phyloP scores from a whole-genome alignment of 176 grass and related monocot genomes.

The Panicum miliaceum region DNA sequence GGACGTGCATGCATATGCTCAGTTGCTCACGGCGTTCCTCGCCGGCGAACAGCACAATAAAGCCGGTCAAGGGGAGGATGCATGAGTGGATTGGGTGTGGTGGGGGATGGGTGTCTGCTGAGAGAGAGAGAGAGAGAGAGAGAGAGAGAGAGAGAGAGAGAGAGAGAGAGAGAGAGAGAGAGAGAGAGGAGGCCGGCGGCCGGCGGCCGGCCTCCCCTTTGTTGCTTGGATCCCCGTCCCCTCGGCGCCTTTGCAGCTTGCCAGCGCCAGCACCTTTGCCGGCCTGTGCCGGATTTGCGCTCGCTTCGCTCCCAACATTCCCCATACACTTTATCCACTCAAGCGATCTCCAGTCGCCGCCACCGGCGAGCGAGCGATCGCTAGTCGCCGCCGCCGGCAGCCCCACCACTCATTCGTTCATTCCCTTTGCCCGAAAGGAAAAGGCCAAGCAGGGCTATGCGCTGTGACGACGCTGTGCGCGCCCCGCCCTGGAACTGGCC shows the following conservation, averaged over 20 bases:
- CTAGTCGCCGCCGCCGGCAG: not conserved
- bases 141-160: slow-evolving; percentile 30
- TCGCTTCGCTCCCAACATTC: slow-evolving; percentile 38
- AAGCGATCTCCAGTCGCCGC: no score
- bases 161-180: slow-evolving; percentile 16
- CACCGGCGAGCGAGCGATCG: not conserved
- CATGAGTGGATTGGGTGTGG: slow-evolving; percentile 10
- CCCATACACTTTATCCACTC: slow-evolving; percentile 23
- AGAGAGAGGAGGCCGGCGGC: no score
- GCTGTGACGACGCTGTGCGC: not conserved
- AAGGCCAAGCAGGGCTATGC: slow-evolving; percentile 12
- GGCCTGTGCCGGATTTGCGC: slow-evolving; percentile 6
- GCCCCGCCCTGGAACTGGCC: not conserved
- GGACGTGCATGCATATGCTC: not conserved
- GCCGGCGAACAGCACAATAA: not conserved
- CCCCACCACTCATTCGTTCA: not conserved
- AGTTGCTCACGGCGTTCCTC: slow-evolving; percentile 16
- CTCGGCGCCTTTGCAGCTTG: slow-evolving; percentile 39
- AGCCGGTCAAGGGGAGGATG: slow-evolving; percentile 60
- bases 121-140: slow-evolving; percentile 12
- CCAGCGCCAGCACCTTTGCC: slow-evolving; percentile 14
- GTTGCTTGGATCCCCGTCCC: slow-evolving; percentile 46
- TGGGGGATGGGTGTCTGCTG: not conserved
- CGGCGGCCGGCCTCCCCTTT: not conserved
- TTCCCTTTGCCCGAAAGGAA: slow-evolving; percentile 67